Base-by-base conservation (phyloP, 192 early-diverging fungal species). In the Mortierella claussenii region DNA sequence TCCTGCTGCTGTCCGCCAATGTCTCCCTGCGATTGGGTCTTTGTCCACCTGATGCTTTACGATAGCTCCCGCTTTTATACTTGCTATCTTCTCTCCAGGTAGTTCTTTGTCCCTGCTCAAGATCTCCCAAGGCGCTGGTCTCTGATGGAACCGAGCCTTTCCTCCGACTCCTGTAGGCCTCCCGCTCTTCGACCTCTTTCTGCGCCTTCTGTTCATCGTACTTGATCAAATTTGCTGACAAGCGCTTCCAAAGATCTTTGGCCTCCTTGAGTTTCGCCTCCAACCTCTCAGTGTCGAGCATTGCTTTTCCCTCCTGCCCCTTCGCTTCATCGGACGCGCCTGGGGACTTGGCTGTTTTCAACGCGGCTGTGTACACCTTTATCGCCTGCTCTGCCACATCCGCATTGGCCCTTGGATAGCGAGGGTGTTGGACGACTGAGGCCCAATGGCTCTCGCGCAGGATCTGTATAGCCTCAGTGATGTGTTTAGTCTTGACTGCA, bases 401-500 rank as follows among this genome's bases (percentile, higher is more conserved):
- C 1, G 32, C 51, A 55, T 67, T 76, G 9, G 73, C 63, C 13
- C 64, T 40, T n/a, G 73, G 73, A 30, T 76, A 76, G 23, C 34
- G 31, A 10, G 43, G 18, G n/a, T 45, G 53, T 4, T 24, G 42
- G 20, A 76, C 65, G 0, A 76, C 64, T 18, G 28, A 55, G 33
- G 30, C 51, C 73, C 73, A 76, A 7, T 32, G 40, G 8, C 36
- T 31, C 18, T 76, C 58, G 5, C 30, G 32, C 15, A 76, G 47
- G 15, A 76, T 67, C 31, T 76, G 26, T 3, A 67, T 13, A 0
- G 58, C 73, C 40, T 76, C 64, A 3, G 65, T 24, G 13, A 46
- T 4, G 40, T 76, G 73, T 32, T 57, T 66, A 3, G 73, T 76
- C 37, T 76, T 67, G 44, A 67, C 34, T 1, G 73, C 73, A 30